Evolutionary conservation across 768 basidiomycete species (phyloP).

Genomic region (Gautieria morchelliformis): DNA sequence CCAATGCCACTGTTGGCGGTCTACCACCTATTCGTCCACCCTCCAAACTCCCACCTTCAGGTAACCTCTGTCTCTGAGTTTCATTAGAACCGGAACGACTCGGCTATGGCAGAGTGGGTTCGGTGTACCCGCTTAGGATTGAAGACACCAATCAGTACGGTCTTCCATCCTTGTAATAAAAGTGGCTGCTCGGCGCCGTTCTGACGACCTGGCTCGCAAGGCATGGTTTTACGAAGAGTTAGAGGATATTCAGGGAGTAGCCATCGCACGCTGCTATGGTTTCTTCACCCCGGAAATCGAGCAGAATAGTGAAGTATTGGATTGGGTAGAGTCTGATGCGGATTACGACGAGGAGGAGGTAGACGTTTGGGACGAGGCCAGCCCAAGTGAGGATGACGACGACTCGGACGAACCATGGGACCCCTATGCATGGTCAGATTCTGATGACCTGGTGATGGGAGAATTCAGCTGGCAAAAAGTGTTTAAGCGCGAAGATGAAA

Average conservation of each 20-base stretch:
- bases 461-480: no score
- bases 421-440: neutral
- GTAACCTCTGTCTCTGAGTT: no score
- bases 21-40: no score
- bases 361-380: neutral
- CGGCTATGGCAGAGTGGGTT: neutral
- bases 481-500: no score
- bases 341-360: neutral
- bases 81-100: neutral
- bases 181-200: neutral
- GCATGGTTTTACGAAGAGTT: constrained; percentile 13
- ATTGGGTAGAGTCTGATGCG: neutral
- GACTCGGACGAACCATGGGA: neutral
- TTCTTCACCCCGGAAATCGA: neutral
- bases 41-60: no score
- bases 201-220: constrained; percentile 1
- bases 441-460: neutral
- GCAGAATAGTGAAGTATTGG: neutral
- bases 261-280: constrained; percentile 10
- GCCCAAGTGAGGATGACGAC: neutral
- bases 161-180: neutral
- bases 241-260: constrained; percentile 9
- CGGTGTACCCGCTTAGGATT: neutral
- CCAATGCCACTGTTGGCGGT: no score
- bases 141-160: neutral